Conservation (phyloP, 768 basidiomycete genomes). For the Clitopilus passeckerianus region DNA sequence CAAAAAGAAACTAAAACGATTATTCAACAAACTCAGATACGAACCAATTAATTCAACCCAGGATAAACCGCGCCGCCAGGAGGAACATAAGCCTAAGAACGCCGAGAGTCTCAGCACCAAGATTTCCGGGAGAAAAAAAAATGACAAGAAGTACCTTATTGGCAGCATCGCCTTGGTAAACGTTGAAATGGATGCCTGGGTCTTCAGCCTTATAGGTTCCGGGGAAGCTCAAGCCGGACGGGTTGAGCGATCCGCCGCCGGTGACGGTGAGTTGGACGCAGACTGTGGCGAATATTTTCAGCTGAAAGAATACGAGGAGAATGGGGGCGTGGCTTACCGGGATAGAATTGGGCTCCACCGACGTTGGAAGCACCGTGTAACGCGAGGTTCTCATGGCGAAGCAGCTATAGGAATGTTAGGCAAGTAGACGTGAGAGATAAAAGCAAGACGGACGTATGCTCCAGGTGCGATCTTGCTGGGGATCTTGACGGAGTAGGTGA, state of each 20-base stretch:
- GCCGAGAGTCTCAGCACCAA: not conserved
- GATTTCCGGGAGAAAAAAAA: no score
- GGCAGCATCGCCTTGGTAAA: slow-evolving; percentile 29
- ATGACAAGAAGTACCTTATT: slow-evolving; percentile 21
- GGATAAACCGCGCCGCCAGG: slow-evolving; percentile 29
- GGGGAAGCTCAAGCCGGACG: slow-evolving; percentile 32
- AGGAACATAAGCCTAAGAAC: slow-evolving; percentile 18
- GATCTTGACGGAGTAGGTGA: slow-evolving; percentile 29
- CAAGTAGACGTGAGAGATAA: not conserved
- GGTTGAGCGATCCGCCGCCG: slow-evolving; percentile 27
- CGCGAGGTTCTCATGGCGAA: slow-evolving; percentile 35
- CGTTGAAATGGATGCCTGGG: slow-evolving; percentile 29
- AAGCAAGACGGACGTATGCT: slow-evolving; percentile 21
- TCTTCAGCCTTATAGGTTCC: slow-evolving; percentile 31
- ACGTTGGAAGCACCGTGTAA: slow-evolving; percentile 25
- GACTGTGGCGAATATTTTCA: slow-evolving; percentile 11
- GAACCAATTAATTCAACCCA: slow-evolving; percentile 17
- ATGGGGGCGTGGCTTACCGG: slow-evolving; percentile 11
- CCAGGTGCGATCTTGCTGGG: slow-evolving; percentile 32
- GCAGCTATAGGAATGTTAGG: slow-evolving; percentile 14
- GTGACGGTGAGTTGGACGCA: slow-evolving; percentile 34
- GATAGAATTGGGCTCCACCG: slow-evolving; percentile 35
- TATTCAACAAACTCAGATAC: not conserved
- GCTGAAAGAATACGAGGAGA: not conserved
- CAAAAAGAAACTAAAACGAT: not conserved